A percentile compares a stretch with the other conserved stretches of the same genome.
These are phyloP conservation scores for Pseudogymnoascus sp. DNA, from an alignment of 2,329 filamentous ascomycete genomes.

Conservation along the genomic window DNA sequence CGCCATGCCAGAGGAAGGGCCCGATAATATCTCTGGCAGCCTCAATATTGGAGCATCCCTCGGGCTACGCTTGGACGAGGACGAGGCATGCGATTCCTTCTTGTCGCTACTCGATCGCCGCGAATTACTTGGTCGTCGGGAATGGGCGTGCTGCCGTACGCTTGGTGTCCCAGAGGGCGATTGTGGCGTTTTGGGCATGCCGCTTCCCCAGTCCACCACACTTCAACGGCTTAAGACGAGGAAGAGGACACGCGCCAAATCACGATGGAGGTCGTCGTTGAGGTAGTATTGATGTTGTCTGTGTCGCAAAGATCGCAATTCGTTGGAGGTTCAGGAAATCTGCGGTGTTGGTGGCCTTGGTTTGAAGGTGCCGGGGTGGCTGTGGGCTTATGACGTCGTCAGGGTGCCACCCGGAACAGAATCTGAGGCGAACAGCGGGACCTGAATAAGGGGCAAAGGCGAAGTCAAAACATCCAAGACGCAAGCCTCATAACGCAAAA, in stretches of 20 bases:
- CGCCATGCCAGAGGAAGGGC: conserved; percentile 16
- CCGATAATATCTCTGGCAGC: conserved; percentile 19
- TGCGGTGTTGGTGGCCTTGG: conserved; percentile 8
- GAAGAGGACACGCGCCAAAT: background rate
- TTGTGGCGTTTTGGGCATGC: conserved; percentile 25
- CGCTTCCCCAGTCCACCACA: conserved; percentile 14
- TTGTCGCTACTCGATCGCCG: conserved; percentile 23
- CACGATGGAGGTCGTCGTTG: conserved; percentile 1
- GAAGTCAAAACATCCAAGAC: background rate
- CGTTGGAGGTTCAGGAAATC: conserved; percentile 9
- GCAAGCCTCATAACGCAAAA: conserved; percentile 2
- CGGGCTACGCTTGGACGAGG: conserved; percentile 22
- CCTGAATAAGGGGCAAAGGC: conserved; percentile 4
- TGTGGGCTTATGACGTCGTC: conserved; percentile 11
- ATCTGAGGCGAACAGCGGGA: conserved; percentile 8
- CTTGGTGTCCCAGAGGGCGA: conserved; percentile 26
- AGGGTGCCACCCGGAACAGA: conserved; percentile 8
- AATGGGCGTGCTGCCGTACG: conserved; percentile 18
- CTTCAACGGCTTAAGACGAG: conserved; percentile 7
- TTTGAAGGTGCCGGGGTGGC: conserved; percentile 1
- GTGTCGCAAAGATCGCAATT: conserved; percentile 5
- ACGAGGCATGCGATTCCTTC: conserved; percentile 15
- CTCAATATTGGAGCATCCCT: conserved; percentile 14
- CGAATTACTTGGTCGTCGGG: conserved; percentile 17
- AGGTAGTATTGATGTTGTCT: background rate